Percentiles rank a stretch among this genome's conserved stretches.
phyloP scores from a whole-genome alignment of 495 filamentous ascomycete genomes.

The Talaromyces liani region DNA sequence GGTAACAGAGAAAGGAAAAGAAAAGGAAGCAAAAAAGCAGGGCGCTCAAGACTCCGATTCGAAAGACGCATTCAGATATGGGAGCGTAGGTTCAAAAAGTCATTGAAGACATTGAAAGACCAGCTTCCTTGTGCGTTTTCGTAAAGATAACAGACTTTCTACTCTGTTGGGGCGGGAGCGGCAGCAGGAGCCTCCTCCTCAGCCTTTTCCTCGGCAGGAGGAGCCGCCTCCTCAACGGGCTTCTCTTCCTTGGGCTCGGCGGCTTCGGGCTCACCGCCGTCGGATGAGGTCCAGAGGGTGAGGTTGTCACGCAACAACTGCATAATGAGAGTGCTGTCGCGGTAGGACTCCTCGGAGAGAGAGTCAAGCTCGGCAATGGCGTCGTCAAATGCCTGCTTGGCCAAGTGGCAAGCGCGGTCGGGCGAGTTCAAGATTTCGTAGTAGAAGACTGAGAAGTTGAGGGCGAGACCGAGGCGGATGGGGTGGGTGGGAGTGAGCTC shows the following conservation, averaged over 20 bases:
- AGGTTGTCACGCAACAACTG: conserved; percentile 99
- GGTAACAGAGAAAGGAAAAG: neutral
- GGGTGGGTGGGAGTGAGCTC: conserved; percentile 97
- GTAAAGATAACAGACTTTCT: neutral
- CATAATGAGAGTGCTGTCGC: conserved; percentile 99
- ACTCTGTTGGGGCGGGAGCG: conserved; percentile 16
- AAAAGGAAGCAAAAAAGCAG: neutral
- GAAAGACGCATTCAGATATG: neutral
- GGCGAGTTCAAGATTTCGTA: conserved; percentile 99
- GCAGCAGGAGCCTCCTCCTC: conserved; percentile 38
- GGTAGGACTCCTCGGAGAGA: conserved; percentile 97
- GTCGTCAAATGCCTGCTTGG: conserved; percentile 99
- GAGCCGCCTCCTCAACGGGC: conserved; percentile 50
- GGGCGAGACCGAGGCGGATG: conserved; percentile 93
- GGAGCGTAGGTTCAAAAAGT: neutral
- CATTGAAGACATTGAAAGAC: neutral
- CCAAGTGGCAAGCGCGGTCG: conserved; percentile 96
- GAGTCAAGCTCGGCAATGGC: conserved; percentile 99
- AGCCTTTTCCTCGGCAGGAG: conserved; percentile 36
- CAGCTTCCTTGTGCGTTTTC: neutral
- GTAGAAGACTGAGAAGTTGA: conserved; percentile 99
- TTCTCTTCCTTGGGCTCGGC: conserved; percentile 56
- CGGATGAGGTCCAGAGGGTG: conserved; percentile 98
- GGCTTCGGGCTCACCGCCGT: conserved; percentile 75
- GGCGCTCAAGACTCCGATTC: conserved; percentile 4